Base-by-base conservation (phyloP, 495 filamentous ascomycete species). In the Lophium mytilinum region DNA sequence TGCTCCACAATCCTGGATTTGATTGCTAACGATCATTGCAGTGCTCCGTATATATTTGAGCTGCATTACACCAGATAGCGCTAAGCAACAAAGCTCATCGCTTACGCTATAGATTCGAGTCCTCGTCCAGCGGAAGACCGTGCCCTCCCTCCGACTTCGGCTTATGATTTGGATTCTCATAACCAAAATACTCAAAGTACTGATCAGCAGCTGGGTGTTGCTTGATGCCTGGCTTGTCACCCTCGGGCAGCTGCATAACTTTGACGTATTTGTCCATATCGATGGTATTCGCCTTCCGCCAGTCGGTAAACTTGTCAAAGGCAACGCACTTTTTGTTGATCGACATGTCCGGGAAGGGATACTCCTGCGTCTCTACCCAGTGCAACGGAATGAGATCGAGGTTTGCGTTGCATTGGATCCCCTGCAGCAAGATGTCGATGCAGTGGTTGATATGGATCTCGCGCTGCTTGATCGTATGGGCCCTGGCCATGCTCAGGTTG, bases 231-330 rank as follows among this genome's bases (percentile, higher is more conserved):
- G 50, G 50, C 50, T 52, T 52, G 7, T 36, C 30, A 5, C 30
- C 30, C 35, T 52, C 34, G 14, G 21, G 24, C 50, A 37, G 37
- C 11, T 52, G 30, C 50, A 52, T 52, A 14, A 52, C 33, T 11
- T 52, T 39, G 50, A 52, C 50, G 17, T 52, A 52, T 39, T 52
- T 52, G 33, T 36, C 50, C 50, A 52, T 52, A 18, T 52, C 34
- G 12, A 52, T 52, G 12, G 50, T 52, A 17, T 52, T 52, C 5
- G 1, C 50, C 48, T 51, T 51, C 21, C 48, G 18, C 33, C 19
- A 51, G 2, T 51, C 48, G 18, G 48, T 51, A 33, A 51, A 51
- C 48, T 51, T 51, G 21, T 51, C 30, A 11, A 51, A 51, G 19
- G 7, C 35, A 21, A 51, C 33, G 36, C 48, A 51, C 30, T 51